These are phyloP conservation scores for Diaporthe vaccinii DNA, from an alignment of 2,329 filamentous ascomycete species.

Conservation along the genomic window DNA sequence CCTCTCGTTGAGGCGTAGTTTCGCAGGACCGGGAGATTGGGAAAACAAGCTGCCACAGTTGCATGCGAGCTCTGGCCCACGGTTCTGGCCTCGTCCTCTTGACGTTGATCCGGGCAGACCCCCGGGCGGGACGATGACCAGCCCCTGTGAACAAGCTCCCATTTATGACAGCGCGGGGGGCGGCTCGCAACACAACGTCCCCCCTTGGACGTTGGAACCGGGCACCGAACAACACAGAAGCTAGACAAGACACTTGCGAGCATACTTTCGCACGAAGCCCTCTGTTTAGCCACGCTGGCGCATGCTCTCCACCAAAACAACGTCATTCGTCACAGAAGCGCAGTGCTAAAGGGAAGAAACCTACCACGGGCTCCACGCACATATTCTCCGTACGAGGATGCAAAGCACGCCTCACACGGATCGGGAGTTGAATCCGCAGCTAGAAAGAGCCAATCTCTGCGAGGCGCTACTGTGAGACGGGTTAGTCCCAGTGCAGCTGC, in stretches of 20 bases:
- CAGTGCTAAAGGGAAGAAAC: neutral
- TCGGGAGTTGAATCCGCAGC: conserved; percentile 21
- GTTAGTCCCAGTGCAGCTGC: neutral
- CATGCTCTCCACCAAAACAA: conserved; percentile 19
- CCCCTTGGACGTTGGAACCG: conserved; percentile 7
- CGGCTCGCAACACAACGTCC: conserved; percentile 11
- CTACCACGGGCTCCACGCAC: neutral
- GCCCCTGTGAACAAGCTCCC: neutral
- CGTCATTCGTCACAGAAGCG: conserved; percentile 25
- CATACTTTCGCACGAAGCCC: conserved; percentile 17
- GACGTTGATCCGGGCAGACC: neutral
- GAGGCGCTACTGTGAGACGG: neutral
- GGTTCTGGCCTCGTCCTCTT: conserved; percentile 3
- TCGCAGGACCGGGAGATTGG: neutral
- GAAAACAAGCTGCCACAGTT: conserved; percentile 5
- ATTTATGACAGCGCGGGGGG: neutral
- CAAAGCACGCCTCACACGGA: conserved; percentile 9
- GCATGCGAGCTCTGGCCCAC: conserved; percentile 10
- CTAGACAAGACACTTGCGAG: conserved; percentile 27
- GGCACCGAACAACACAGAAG: conserved; percentile 20
- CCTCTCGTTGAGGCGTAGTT: neutral
- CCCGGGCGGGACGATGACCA: neutral
- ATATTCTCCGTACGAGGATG: conserved; percentile 26
- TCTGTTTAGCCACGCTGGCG: conserved; percentile 23
- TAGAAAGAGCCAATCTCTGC: conserved; percentile 16